phyloP scores from a whole-genome alignment of 2,329 filamentous ascomycete genomes.

The Chrysoporthe deuterocubensis region DNA sequence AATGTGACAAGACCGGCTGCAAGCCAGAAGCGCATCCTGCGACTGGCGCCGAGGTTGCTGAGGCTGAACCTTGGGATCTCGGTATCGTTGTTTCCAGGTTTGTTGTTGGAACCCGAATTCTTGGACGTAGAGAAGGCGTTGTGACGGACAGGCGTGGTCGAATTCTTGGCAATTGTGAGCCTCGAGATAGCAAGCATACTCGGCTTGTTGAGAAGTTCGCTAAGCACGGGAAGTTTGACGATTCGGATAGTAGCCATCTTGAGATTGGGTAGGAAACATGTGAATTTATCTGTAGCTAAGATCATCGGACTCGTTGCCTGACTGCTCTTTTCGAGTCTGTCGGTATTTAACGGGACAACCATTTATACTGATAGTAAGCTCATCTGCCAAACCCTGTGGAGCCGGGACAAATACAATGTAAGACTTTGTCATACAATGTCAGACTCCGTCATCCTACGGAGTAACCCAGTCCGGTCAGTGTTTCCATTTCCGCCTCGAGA shows the following conservation, averaged over 20 bases:
- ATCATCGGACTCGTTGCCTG: background rate
- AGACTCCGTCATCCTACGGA: background rate
- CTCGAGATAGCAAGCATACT: background rate
- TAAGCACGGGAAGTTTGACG: background rate
- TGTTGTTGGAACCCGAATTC: background rate
- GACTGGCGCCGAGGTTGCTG: slow-evolving; percentile 31
- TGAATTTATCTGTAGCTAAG: background rate
- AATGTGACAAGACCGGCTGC: slow-evolving; percentile 27
- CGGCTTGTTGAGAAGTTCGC: background rate
- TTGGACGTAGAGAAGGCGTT: slow-evolving; percentile 4
- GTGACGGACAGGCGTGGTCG: background rate
- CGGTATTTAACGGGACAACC: background rate
- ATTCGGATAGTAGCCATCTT: background rate
- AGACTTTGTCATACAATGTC: background rate
- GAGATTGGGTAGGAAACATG: too few species aligned
- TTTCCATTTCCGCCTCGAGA: background rate
- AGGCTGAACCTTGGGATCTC: slow-evolving; percentile 32
- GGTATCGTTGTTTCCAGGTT: slow-evolving; percentile 17
- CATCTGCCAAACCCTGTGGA: background rate
- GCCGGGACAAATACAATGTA: background rate
- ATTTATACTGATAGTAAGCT: background rate
- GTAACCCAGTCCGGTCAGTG: background rate
- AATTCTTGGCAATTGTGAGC: background rate
- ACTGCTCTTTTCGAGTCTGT: background rate
- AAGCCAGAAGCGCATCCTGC: slow-evolving; percentile 29